phyloP scores from a whole-genome alignment of 2,329 filamentous ascomycete genomes.

The Alternaria gansuensis region DNA sequence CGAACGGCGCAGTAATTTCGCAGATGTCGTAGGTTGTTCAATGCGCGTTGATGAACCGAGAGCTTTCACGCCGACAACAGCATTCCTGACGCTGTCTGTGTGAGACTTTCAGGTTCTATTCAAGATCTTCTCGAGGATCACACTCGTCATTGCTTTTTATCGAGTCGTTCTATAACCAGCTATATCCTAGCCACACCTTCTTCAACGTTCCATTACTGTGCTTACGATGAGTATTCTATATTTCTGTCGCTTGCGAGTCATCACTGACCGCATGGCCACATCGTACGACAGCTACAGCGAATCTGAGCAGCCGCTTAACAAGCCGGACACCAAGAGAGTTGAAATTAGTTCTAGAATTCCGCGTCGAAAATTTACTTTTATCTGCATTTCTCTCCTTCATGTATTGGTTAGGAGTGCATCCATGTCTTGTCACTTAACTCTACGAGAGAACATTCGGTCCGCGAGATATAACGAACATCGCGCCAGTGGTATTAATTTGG shows the following conservation, averaged over 20 bases:
- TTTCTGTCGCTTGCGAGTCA: slow-evolving; percentile 10
- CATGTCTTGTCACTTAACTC: slow-evolving; percentile 40
- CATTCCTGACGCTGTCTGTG: slow-evolving; percentile 39
- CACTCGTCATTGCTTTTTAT: slow-evolving; percentile 22
- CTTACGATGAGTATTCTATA: slow-evolving; percentile 32
- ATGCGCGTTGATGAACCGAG: not conserved
- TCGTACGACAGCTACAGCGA: slow-evolving; percentile 30
- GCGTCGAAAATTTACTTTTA: slow-evolving; percentile 45
- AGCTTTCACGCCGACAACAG: slow-evolving; percentile 7
- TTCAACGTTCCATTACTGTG: slow-evolving; percentile 22
- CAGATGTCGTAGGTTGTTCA: not conserved
- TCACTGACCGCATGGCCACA: slow-evolving; percentile 12
- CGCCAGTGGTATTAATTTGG: slow-evolving; percentile 44
- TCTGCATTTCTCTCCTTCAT: slow-evolving; percentile 47
- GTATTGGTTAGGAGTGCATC: slow-evolving; percentile 47
- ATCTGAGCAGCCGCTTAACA: slow-evolving; percentile 31
- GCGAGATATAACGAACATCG: slow-evolving; percentile 40
- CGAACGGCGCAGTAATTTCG: not conserved
- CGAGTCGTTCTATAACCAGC: slow-evolving; percentile 21
- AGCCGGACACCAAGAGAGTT: slow-evolving; percentile 22
- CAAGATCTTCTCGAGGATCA: slow-evolving; percentile 29
- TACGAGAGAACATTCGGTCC: slow-evolving; percentile 43
- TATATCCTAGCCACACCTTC: slow-evolving; percentile 13
- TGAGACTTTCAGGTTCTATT: slow-evolving; percentile 44
- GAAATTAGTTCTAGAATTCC: slow-evolving; percentile 29